These are phyloP conservation scores for Colletotrichum horii DNA, from an alignment of 2,329 filamentous ascomycete species.

Conservation along the genomic window DNA sequence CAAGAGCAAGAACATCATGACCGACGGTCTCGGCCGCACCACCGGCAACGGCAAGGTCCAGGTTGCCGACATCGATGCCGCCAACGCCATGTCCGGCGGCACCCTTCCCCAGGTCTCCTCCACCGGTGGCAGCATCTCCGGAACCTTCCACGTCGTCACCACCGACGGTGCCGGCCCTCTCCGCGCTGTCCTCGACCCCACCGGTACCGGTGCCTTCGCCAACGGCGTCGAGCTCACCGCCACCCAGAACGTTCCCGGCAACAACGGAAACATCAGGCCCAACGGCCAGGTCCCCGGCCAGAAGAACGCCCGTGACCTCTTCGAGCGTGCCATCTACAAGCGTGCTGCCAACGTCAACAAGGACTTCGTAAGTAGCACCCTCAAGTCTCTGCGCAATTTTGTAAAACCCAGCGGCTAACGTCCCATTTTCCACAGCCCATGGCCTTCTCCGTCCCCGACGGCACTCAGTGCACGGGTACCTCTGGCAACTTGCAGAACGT, in stretches of 20 bases:
- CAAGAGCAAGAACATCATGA: slow-evolving; percentile 33
- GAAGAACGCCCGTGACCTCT: slow-evolving; percentile 12
- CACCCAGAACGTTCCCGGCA: slow-evolving; percentile 41
- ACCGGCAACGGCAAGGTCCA: slow-evolving; percentile 40
- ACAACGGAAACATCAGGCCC: slow-evolving; percentile 35
- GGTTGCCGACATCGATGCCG: slow-evolving; percentile 31
- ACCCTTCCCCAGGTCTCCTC: slow-evolving; percentile 44
- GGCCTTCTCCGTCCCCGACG: slow-evolving; percentile 39
- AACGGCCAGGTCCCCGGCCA: slow-evolving; percentile 8
- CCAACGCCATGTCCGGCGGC: slow-evolving; percentile 39
- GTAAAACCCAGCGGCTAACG: background rate
- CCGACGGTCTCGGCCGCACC: slow-evolving; percentile 44
- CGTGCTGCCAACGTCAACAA: slow-evolving; percentile 35
- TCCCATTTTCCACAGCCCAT: slow-evolving; percentile 26
- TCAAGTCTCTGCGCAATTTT: background rate
- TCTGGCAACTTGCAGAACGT: slow-evolving; percentile 37
- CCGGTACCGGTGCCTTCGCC: slow-evolving; percentile 38
- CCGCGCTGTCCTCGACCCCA: slow-evolving; percentile 41
- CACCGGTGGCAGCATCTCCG: slow-evolving; percentile 36
- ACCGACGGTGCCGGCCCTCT: slow-evolving; percentile 45
- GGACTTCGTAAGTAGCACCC: slow-evolving; percentile 26
- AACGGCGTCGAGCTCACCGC: slow-evolving; percentile 30
- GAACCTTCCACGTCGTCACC: slow-evolving; percentile 44
- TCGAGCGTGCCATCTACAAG: slow-evolving; percentile 28
- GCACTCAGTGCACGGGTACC: slow-evolving; percentile 42